Evolutionary conservation across 352 stramenopile species (phyloP), one percentile per base, ranked within the genome.

Genomic region (Pythium angustatum): DNA sequence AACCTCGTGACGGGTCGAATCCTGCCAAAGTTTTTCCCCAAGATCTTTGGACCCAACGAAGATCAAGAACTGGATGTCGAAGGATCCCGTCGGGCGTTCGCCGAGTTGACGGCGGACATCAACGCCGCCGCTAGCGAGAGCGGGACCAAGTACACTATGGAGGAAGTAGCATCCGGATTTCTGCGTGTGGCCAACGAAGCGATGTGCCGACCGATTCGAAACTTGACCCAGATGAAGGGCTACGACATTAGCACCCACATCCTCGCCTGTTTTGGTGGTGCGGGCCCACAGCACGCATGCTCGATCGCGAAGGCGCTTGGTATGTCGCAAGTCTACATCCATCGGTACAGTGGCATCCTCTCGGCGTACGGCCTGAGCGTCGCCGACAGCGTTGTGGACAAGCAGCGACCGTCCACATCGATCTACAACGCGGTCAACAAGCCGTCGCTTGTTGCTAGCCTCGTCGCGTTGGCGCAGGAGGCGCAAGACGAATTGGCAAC

Each of bases 161-260:
- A 97, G 68, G 96, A 99, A 72, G 84, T 99, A 10, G 98, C 98
- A 2, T 99, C 93, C 53, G 98, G 98, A 8, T 99, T 99, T 66
- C 74, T 99, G 43, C 85, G 97, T 27, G 97, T 99, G 19, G 98
- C 98, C 22, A 99, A 99, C 74, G 98, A 99, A 74, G 96, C 97
- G 3, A 99, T 99, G 97, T 99, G 97, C 68, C 93, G 97, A n/a
- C 97, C 97, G 0, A 99, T 99, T 73, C 93, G 97, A 38, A 99
- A 99, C 71, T 76, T 99, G 43, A 99, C 97, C 26, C 87, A 96
- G 77, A 99, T 99, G 91, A 98, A 98, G 58, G 97, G 96, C 1
- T 98, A 98, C 79, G 97, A 99, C 70, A 97, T 99, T 48, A 98
- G 88, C 33, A 98, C 84, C 5, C 96, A 99, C 72, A 87, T 95